These are phyloP conservation scores for Cercospora berteroae DNA, from an alignment of 2,329 filamentous ascomycete genomes.

Conservation along the genomic window DNA sequence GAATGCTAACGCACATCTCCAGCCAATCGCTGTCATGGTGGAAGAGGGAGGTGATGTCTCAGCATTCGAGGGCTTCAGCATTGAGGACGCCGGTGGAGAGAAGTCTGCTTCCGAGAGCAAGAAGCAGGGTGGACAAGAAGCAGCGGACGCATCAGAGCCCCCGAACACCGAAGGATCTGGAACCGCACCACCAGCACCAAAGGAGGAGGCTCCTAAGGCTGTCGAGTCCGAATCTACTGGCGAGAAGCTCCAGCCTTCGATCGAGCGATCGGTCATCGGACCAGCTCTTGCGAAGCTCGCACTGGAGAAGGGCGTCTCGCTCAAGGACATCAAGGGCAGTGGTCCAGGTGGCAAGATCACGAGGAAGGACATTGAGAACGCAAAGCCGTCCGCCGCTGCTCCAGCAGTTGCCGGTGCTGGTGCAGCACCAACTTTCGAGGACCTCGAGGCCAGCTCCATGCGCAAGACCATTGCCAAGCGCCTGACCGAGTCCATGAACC, in stretches of 20 bases:
- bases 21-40: constrained; percentile 95
- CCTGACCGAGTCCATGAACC: constrained; percentile 81
- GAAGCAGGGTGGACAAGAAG: constrained; percentile 61
- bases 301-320: constrained; percentile 75
- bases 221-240: constrained; percentile 71
- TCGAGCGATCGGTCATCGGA: constrained; percentile 75
- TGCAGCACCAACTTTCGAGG: constrained; percentile 68
- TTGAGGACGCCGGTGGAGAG: constrained; percentile 88
- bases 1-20: constrained; percentile 24
- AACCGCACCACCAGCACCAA: constrained; percentile 56
- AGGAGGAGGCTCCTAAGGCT: constrained; percentile 53
- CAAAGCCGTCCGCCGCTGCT: constrained; percentile 54
- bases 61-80: constrained; percentile 83
- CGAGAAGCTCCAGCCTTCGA: constrained; percentile 75
- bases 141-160: constrained; percentile 61
- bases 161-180: constrained; percentile 53
- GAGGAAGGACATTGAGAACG: constrained; percentile 90
- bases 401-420: constrained; percentile 53
- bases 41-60: constrained; percentile 85
- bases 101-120: constrained; percentile 60
- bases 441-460: constrained; percentile 84
- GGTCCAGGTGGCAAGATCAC: constrained; percentile 85
- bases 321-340: constrained; percentile 79
- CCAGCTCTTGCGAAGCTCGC: constrained; percentile 78
- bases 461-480: constrained; percentile 96